Conservation (phyloP, 2,329 filamentous ascomycete genomes). For the Bretziella fagacearum region DNA sequence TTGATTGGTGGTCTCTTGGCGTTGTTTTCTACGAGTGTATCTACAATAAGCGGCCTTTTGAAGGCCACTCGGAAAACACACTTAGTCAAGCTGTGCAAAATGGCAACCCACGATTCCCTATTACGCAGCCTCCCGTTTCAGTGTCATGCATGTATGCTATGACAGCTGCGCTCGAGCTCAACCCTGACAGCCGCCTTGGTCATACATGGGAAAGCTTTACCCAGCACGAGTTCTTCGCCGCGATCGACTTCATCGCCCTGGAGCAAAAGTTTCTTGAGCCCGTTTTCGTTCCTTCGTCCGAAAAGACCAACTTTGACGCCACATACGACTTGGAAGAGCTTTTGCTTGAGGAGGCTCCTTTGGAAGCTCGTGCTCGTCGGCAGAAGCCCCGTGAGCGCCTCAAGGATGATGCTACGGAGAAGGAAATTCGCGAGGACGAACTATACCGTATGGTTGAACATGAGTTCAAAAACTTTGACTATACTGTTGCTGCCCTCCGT, state of each 20-base stretch:
- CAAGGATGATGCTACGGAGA: conserved; percentile 85
- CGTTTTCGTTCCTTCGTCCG: conserved; percentile 80
- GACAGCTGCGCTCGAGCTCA: conserved; percentile 62
- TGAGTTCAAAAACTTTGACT: conserved; percentile 90
- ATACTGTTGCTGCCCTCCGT: conserved; percentile 54
- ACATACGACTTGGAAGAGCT: conserved; percentile 95
- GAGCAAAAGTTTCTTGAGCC: conserved; percentile 80
- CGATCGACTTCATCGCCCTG: conserved; percentile 67
- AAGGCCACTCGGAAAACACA: conserved; percentile 69
- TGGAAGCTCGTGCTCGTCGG: conserved; percentile 79
- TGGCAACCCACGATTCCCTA: conserved; percentile 71
- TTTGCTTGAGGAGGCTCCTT: conserved; percentile 78
- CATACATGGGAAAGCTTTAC: conserved; percentile 72
- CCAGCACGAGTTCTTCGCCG: conserved; percentile 74
- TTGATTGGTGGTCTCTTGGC: conserved; percentile 97
- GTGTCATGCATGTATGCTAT: conserved; percentile 81
- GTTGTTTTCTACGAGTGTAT: conserved; percentile 99
- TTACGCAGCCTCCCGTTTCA: conserved; percentile 80
- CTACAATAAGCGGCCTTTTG: conserved; percentile 96
- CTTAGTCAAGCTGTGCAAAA: conserved; percentile 67
- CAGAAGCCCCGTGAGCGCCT: conserved; percentile 86
- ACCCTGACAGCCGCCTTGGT: conserved; percentile 70
- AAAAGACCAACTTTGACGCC: conserved; percentile 98
- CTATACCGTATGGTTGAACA: conserved; percentile 87
- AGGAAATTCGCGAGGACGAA: conserved; percentile 88